These are phyloP conservation scores for Mikania micrantha DNA, from an alignment of 129 eudicot genomes.

Conservation along the genomic window DNA sequence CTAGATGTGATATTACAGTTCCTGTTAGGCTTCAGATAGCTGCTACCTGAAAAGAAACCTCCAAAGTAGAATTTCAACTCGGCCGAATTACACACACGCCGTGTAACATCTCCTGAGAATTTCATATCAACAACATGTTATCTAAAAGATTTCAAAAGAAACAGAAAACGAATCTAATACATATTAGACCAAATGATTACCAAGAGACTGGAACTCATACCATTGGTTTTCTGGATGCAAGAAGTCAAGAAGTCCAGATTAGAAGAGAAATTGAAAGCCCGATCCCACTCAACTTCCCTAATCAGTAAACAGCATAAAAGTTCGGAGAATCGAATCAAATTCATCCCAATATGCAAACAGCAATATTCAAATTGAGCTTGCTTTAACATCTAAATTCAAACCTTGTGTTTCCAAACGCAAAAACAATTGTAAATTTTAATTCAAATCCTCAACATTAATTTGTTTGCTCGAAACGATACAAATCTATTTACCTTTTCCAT, in stretches of 20 bases:
- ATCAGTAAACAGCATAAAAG: slow-evolving; percentile 19
- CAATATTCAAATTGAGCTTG: background rate
- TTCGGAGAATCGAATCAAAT: slow-evolving; percentile 6
- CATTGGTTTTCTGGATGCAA: slow-evolving; percentile 60
- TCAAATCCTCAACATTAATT: background rate
- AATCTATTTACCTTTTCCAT: background rate
- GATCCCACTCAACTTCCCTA: slow-evolving; percentile 73
- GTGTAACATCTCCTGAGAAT: slow-evolving; percentile 48
- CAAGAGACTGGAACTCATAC: slow-evolving; percentile 23
- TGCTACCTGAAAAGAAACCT: slow-evolving; percentile 30
- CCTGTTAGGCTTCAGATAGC: slow-evolving; percentile 46
- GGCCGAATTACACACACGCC: slow-evolving; percentile 70
- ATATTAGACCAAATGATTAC: background rate
- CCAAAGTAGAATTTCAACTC: slow-evolving; percentile 61
- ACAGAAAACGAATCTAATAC: background rate
- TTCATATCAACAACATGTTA: background rate
- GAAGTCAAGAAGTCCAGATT: slow-evolving; percentile 54
- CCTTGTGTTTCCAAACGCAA: background rate
- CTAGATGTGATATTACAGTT: slow-evolving; percentile 74
- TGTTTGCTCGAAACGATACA: background rate
- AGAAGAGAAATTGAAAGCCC: slow-evolving; percentile 63
- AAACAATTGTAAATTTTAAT: too few species aligned
- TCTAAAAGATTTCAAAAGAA: background rate
- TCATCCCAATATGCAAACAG: background rate
- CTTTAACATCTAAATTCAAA: slow-evolving; percentile 8